phyloP scores from a whole-genome alignment of 2,329 filamentous ascomycete genomes.

The Aureobasidium sp. region DNA sequence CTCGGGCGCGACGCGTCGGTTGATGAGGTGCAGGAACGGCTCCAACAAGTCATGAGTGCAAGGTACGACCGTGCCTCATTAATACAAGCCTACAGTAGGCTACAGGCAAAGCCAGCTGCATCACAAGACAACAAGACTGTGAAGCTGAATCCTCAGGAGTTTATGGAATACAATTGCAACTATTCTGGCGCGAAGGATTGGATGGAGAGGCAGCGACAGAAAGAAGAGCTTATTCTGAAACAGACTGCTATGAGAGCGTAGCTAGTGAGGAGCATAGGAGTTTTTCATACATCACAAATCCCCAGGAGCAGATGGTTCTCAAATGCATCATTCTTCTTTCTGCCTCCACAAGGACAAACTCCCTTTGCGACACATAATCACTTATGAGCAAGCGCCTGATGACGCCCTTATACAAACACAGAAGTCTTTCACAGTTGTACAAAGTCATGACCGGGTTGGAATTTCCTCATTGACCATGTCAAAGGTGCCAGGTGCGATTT shows the following conservation, averaged over 20 bases:
- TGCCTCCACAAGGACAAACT: no score
- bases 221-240: background rate
- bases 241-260: background rate
- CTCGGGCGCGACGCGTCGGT: conserved; percentile 18
- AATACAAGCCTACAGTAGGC: conserved; percentile 39
- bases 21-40: conserved; percentile 22
- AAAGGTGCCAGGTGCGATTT: no score
- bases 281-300: no score
- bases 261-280: no score
- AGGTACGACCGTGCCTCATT: conserved; percentile 35
- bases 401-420: no score
- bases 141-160: conserved; percentile 35
- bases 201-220: conserved; percentile 18
- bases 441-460: no score
- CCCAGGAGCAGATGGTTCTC: no score
- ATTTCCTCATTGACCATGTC: no score
- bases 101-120: conserved; percentile 36
- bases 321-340: no score
- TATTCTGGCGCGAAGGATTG: conserved; percentile 34
- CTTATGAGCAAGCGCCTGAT: no score
- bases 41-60: conserved; percentile 25
- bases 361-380: no score
- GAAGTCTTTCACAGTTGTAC: no score
- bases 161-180: conserved; percentile 37
- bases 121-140: conserved; percentile 30